A percentile compares a stretch with the other conserved stretches of the same genome.
phyloP scores from a whole-genome alignment of 352 stramenopile species.

The Elongisporangium senticosum region DNA sequence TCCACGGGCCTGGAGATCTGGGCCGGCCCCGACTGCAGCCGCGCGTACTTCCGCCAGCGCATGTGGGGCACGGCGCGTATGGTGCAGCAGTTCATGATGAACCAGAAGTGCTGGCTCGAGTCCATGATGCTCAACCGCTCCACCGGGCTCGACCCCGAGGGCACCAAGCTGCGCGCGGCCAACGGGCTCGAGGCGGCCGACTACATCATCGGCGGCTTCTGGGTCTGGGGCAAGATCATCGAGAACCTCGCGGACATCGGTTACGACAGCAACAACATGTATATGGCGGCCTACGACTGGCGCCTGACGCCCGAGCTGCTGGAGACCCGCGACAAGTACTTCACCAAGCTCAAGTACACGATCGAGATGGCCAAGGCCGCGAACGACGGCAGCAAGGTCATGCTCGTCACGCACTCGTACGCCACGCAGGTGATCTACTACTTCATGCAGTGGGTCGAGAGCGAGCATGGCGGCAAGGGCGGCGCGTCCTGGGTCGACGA shows the following conservation, averaged over 20 bases:
- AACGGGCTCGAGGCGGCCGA: constrained; percentile 90
- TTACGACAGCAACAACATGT: constrained; percentile 90
- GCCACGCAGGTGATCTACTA: constrained; percentile 89
- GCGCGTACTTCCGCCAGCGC: constrained; percentile 87
- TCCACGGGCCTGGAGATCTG: constrained; percentile 94
- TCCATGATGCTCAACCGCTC: constrained; percentile 89
- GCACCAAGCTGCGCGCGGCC: constrained; percentile 71
- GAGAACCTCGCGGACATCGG: constrained; percentile 89
- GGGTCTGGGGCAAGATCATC: constrained; percentile 92
- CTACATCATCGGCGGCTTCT: constrained; percentile 93
- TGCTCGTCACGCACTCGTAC: constrained; percentile 92
- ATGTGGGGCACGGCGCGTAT: constrained; percentile 91
- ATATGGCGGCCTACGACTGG: constrained; percentile 87
- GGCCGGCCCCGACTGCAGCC: constrained; percentile 84
- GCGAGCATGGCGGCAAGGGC: constrained; percentile 69
- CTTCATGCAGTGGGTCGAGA: constrained; percentile 95
- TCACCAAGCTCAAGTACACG: constrained; percentile 91
- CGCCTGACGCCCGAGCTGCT: constrained; percentile 64
- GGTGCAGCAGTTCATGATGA: constrained; percentile 86
- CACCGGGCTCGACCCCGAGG: constrained; percentile 87
- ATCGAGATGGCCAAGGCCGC: constrained; percentile 87
- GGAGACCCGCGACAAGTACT: constrained; percentile 80
- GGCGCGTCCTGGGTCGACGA: constrained; percentile 91
- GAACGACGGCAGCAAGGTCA: constrained; percentile 77
- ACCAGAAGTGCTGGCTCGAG: constrained; percentile 90